phyloP scores from a whole-genome alignment of 192 early-diverging fungal genomes.

The Podochytrium sp. region DNA sequence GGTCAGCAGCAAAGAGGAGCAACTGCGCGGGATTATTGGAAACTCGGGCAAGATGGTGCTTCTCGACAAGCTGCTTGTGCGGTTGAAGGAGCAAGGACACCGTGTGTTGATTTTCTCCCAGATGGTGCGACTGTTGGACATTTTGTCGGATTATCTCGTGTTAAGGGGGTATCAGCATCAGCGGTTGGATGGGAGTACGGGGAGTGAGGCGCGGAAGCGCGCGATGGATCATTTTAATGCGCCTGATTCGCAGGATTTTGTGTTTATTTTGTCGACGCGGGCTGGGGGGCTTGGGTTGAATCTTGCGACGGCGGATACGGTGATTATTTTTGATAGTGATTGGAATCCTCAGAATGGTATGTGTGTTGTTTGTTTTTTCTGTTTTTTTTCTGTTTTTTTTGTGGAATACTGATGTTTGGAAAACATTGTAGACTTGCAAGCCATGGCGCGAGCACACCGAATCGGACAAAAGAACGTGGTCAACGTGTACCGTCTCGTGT shows the following conservation, averaged over 20 bases:
- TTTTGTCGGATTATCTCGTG: slow-evolving; percentile 91
- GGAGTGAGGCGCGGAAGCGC: slow-evolving; percentile 88
- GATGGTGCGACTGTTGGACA: slow-evolving; percentile 96
- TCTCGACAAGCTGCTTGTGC: slow-evolving; percentile 91
- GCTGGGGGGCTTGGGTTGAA: slow-evolving; percentile 98
- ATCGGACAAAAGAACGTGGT: slow-evolving; percentile 98
- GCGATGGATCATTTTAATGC: slow-evolving; percentile 98
- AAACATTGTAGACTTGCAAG: slow-evolving; percentile 75
- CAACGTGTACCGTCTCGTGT: slow-evolving; percentile 96
- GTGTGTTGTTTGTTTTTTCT: slow-evolving; percentile 21
- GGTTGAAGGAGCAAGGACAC: slow-evolving; percentile 88
- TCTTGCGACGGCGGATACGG: slow-evolving; percentile 92
- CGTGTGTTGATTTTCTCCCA: slow-evolving; percentile 98
- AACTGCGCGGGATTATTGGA: slow-evolving; percentile 78
- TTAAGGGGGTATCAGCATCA: slow-evolving; percentile 88
- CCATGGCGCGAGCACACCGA: slow-evolving; percentile 97
- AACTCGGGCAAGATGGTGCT: slow-evolving; percentile 99
- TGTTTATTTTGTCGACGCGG: slow-evolving; percentile 93
- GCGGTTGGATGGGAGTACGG: slow-evolving; percentile 90
- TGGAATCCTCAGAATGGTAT: slow-evolving; percentile 91
- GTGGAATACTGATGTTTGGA: not conserved
- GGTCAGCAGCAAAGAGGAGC: slow-evolving; percentile 68
- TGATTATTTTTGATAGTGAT: slow-evolving; percentile 82
- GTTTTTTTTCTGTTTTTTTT: slow-evolving; percentile 16
- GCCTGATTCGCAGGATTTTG: slow-evolving; percentile 90